Base-by-base conservation (phyloP, 169 alveolate genomes). In the Perkinsus olseni region DNA sequence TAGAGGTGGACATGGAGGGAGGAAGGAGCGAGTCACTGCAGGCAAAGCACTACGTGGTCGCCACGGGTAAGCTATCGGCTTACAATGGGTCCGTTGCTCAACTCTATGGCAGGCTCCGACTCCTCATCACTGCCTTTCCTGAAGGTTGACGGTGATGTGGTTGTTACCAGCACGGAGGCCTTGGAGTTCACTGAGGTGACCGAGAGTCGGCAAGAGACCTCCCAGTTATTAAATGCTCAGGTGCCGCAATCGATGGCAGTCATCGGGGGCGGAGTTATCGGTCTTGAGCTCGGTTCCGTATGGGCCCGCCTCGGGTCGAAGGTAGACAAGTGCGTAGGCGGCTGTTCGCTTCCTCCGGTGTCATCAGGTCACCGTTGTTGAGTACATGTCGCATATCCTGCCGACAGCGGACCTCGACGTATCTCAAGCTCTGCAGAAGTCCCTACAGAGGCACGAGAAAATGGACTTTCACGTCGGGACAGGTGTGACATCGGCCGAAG, bases 221-320 rank as follows among this genome's bases (percentile, higher is more conserved):
- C n/a, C n/a, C 40, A 10, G 91, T 6, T 38, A 10, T n/a, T 38
- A 8, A 10, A 13, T 95, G 94, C 91, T 96, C 95, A 95, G 93
- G 98, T 98, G 51, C 99, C 99, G 28, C 96, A 97, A 96, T 96
- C 95, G 91, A 74, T 99, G 95, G 97, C 98, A 34, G 99, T 98
- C 38, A 97, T 98, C 90, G 99, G 99, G n/a, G 99, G 99, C n/a
- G 99, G 99, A 31, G 99, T 98, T 45, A 98, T 99, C 74, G 99
- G 99, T 38, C 97, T 98, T n/a, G 99, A 99, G 95, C 95, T 99
- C 48, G 99, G 99, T 51, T 96, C 99, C 4, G 99, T 98, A 21
- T 99, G 98, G 96, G 93, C 96, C 39, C 96, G 99, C 94, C 94
- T 99, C 62, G 99, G 99, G 38, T 94, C 99, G 74, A 95, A 95